Evolutionary conservation across 805 yeast species (phyloP).

Genomic region (Starmerella kuoi): DNA sequence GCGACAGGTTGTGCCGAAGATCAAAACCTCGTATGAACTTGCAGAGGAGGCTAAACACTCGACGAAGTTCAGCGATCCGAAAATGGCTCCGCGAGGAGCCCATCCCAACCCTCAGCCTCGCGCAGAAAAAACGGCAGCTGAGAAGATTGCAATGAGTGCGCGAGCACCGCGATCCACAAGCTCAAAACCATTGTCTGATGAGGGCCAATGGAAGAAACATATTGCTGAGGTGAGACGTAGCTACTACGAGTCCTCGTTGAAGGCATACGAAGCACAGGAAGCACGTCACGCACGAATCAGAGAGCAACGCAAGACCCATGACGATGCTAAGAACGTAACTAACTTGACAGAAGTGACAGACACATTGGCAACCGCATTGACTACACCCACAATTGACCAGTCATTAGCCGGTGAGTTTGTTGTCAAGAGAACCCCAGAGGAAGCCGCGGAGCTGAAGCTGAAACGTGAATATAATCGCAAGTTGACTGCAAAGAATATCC

Average conservation of each 20-base stretch:
- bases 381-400: constrained; percentile 68
- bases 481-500: constrained; percentile 39
- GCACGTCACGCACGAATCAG: constrained; percentile 32
- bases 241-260: constrained; percentile 52
- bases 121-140: constrained; percentile 41
- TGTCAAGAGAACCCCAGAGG: constrained; percentile 61
- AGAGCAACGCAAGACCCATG: constrained; percentile 30
- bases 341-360: constrained; percentile 27
- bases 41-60: constrained; percentile 37
- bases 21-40: constrained; percentile 25
- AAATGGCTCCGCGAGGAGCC: constrained; percentile 55
- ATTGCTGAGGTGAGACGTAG: constrained; percentile 58
- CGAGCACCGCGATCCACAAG: constrained; percentile 27
- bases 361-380: constrained; percentile 42
- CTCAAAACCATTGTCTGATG: constrained; percentile 15
- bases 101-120: constrained; percentile 39
- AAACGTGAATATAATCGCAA: constrained; percentile 60
- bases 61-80: constrained; percentile 56
- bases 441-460: constrained; percentile 41
- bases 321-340: constrained; percentile 25
- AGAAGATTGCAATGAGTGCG: constrained; percentile 45
- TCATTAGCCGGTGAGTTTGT: constrained; percentile 49
- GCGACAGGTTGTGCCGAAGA: constrained; percentile 59
- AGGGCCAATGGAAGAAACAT: constrained; percentile 37
- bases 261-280: constrained; percentile 41